Percentiles rank a stretch among this genome's conserved stretches.
These are phyloP conservation scores for Apiosordaria backusii DNA, from an alignment of 495 filamentous ascomycete species.

Conservation along the genomic window DNA sequence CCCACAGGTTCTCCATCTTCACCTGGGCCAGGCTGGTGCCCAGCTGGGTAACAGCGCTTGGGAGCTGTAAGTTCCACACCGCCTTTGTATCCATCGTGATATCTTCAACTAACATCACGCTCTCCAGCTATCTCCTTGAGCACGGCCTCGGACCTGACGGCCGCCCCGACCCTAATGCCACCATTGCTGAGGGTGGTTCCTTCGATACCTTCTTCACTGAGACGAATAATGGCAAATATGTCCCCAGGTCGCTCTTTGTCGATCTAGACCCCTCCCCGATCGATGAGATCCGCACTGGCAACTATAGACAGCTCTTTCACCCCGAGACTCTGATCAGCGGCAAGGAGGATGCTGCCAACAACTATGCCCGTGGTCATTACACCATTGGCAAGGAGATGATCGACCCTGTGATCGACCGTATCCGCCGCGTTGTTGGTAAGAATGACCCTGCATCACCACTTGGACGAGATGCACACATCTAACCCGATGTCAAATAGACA, in stretches of 20 bases:
- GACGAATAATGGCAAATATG: conserved; percentile 81
- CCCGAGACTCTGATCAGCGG: conserved; percentile 84
- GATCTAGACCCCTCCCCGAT: conserved; percentile 88
- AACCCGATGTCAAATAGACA: conserved; percentile 56
- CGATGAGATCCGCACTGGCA: conserved; percentile 83
- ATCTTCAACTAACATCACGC: conserved; percentile 15
- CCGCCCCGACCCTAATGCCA: conserved; percentile 59
- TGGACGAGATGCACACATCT: conserved; percentile 12
- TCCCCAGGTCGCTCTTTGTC: conserved; percentile 85
- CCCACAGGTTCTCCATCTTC: conserved; percentile 75
- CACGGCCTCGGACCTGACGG: conserved; percentile 82
- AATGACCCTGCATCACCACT: background rate
- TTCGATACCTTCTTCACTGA: conserved; percentile 92
- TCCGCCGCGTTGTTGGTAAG: conserved; percentile 76
- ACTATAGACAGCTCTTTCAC: conserved; percentile 83
- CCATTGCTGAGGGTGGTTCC: conserved; percentile 62
- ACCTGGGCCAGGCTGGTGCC: conserved; percentile 88
- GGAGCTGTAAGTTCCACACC: conserved; percentile 78
- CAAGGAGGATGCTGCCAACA: conserved; percentile 93
- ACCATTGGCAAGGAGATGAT: conserved; percentile 90
- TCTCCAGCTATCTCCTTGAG: conserved; percentile 79
- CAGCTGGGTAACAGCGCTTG: conserved; percentile 94
- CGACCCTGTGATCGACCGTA: conserved; percentile 76
- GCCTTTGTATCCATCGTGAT: conserved; percentile 24
- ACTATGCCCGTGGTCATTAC: conserved; percentile 93